Base-by-base conservation (phyloP, 2,329 filamentous ascomycete species). In the Aspergillus alliaceus region DNA sequence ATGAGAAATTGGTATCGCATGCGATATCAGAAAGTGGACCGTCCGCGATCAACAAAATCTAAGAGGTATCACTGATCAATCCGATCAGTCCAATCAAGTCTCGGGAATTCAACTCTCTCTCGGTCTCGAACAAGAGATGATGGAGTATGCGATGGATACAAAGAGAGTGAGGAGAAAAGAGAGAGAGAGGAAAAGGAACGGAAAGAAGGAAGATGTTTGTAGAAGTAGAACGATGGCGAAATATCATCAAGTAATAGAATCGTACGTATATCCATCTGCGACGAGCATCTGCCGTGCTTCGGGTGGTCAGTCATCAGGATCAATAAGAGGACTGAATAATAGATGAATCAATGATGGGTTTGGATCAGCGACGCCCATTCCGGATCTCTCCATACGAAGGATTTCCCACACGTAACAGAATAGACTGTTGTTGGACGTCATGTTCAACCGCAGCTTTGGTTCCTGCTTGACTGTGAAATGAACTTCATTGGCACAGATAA, bases 401-500 rank as follows among this genome's bases (percentile, higher is more conserved):
- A 57, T 68, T 67, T 66, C 49, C 59, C 64, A 65, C 62, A 68
- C 67, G 67, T 69, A 69, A 69, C 65, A 69, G 64, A 48, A 66
- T 66, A 59, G n/a, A 46, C 48, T 6, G 25, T 46, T 48, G 47
- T 49, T 53, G 59, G 53, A 56, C 46, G 59, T 54, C 50, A 44
- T 44, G 48, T 35, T 52, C 54, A 31, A 25, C 40, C 56, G 46
- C 46, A 14, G 47, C 52, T 48, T 48, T 54, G 56, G 54, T 59
- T 59, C 56, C 53, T 55, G 51, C 31, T 56, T 47, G 7, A 7
- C 25, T 2, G 12, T 20, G 14, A 31, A 47, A 47, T 47, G 44
- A 47, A 32, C n/a, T 48, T 48, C 18, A 48, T 48, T 48, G 44
- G 44, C 18, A 48, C 44, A 22, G 71, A 74, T 74, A 74, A 74